phyloP scores from a whole-genome alignment of 1,284 basidiomycete genomes.

The Stereum hirsutum region DNA sequence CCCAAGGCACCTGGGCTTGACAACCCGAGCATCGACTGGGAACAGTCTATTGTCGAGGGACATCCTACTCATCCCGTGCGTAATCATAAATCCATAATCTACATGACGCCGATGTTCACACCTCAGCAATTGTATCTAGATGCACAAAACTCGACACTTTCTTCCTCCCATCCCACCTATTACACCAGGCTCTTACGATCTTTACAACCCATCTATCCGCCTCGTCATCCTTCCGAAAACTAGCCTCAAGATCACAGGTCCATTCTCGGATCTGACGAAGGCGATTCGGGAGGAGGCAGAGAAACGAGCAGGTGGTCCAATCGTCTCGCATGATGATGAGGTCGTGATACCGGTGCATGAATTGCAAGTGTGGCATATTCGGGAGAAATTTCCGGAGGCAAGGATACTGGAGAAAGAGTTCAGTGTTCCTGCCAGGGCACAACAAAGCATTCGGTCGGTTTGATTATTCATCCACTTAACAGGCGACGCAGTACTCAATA shows the following conservation, averaged over 20 bases:
- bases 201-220: constrained; percentile 34
- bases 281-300: constrained; percentile 29
- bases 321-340: constrained; percentile 23
- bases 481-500: neutral
- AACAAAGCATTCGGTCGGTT: constrained; percentile 47
- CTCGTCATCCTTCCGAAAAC: constrained; percentile 31
- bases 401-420: constrained; percentile 31
- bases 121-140: constrained; percentile 20
- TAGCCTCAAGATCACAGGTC: constrained; percentile 33
- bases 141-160: constrained; percentile 43
- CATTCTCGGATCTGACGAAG: constrained; percentile 30
- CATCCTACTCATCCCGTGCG: constrained; percentile 45
- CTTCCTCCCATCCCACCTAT: constrained; percentile 34
- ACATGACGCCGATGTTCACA: neutral
- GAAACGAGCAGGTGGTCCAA: constrained; percentile 21
- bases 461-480: constrained; percentile 4
- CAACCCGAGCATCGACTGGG: constrained; percentile 40
- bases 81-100: neutral
- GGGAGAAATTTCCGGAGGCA: constrained; percentile 35
- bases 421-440: constrained; percentile 31
- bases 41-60: constrained; percentile 45
- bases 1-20: constrained; percentile 29
- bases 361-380: constrained; percentile 36
- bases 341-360: constrained; percentile 41
- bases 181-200: constrained; percentile 32